These are phyloP conservation scores for Straminergon stramineum DNA, from an alignment of 225 moss, liverwort and hornwort genomes.

Conservation along the genomic window DNA sequence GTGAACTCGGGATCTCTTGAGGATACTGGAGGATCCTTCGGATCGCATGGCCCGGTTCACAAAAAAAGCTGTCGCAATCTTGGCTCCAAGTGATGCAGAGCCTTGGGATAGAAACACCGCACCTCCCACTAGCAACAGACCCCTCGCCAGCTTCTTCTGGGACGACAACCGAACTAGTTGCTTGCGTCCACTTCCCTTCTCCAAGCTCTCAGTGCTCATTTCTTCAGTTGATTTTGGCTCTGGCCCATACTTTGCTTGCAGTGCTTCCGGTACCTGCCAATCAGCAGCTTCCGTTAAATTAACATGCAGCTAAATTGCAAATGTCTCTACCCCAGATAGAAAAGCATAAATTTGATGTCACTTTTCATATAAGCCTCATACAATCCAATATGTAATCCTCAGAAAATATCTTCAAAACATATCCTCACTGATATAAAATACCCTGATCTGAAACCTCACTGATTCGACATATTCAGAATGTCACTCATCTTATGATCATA, in stretches of 20 bases:
- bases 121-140: constrained; percentile 51
- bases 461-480: not conserved
- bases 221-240: not conserved
- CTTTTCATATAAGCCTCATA: not conserved
- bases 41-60: constrained; percentile 46
- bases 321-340: too few species aligned
- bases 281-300: not conserved
- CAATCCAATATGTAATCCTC: not conserved
- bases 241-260: not conserved
- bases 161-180: constrained; percentile 16
- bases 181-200: not conserved
- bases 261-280: constrained; percentile 26
- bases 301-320: too few species aligned
- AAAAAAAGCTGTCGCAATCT: constrained; percentile 57
- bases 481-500: too few species aligned
- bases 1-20: not conserved
- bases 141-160: constrained; percentile 42
- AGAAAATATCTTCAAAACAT: not conserved
- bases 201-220: not conserved
- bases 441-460: not conserved
- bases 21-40: not conserved
- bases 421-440: not conserved
- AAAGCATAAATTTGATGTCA: not conserved
- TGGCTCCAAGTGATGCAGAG: constrained; percentile 57
- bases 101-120: constrained; percentile 56